These are phyloP conservation scores for Bryum argenteum DNA, from an alignment of 225 moss, liverwort and hornwort genomes.

Conservation along the genomic window DNA sequence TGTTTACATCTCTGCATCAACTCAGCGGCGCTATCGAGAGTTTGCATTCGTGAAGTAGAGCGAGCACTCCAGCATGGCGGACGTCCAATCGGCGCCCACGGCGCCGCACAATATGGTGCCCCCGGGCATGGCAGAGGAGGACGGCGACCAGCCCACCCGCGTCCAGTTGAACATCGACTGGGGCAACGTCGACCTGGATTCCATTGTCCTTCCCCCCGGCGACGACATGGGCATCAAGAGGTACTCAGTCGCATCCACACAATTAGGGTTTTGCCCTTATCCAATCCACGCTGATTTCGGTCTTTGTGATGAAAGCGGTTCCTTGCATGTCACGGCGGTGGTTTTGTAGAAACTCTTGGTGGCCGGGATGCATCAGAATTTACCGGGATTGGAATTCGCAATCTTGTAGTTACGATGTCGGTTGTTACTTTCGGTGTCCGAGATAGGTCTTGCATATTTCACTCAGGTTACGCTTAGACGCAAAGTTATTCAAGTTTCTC, in stretches of 20 bases:
- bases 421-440: neutral
- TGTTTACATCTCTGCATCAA: too few species aligned
- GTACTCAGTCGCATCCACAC: constrained; percentile 48
- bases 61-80: constrained; percentile 55
- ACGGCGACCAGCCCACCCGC: constrained; percentile 56
- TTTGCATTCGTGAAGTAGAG: too few species aligned
- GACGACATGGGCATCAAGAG: constrained; percentile 93
- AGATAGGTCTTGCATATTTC: neutral
- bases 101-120: constrained; percentile 85
- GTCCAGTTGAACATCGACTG: constrained; percentile 87
- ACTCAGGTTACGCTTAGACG: neutral
- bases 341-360: too few species aligned
- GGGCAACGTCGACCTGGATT: constrained; percentile 86
- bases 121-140: constrained; percentile 66
- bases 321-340: too few species aligned
- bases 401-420: neutral
- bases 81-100: constrained; percentile 73
- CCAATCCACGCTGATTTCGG: neutral
- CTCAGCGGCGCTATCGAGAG: too few species aligned
- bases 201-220: constrained; percentile 75
- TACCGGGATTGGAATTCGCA: neutral
- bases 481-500: neutral
- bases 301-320: neutral
- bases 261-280: constrained; percentile 1
- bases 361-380: neutral